A percentile compares a stretch with the other conserved stretches of the same genome.
Conservation (phyloP, 139 green algal species). For the Chlorella sorokiniana region DNA sequence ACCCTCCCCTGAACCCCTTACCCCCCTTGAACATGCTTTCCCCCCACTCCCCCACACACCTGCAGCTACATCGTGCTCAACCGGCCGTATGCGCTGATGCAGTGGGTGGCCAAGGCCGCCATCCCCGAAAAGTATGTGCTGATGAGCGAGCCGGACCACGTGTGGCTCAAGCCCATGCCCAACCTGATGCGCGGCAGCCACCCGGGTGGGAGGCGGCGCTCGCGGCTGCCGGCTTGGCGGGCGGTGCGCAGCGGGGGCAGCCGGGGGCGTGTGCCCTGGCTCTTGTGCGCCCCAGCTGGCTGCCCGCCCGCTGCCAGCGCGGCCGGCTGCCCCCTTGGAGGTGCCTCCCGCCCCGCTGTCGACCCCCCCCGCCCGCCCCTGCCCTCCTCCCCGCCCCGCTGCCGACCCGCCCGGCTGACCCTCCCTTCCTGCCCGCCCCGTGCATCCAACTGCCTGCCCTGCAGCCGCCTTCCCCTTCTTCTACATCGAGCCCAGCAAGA, state of each 20-base stretch:
- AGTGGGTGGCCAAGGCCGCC: slow-evolving; percentile 78
- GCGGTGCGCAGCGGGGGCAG: too few relatives aligned
- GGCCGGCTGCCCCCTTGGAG: too few relatives aligned
- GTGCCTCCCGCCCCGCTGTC: too few relatives aligned
- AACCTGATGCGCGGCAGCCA: slow-evolving; percentile 86
- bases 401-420: not conserved
- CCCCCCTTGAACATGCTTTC: not conserved
- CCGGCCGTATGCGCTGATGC: slow-evolving; percentile 91
- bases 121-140: slow-evolving; percentile 92
- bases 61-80: slow-evolving; percentile 94
- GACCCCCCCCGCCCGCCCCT: too few relatives aligned
- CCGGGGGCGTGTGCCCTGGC: too few relatives aligned
- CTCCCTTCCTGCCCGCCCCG: not conserved
- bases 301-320: too few relatives aligned
- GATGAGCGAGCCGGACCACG: slow-evolving; percentile 97
- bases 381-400: too few relatives aligned
- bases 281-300: too few relatives aligned
- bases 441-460: too few relatives aligned
- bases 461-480: slow-evolving; percentile 96
- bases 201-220: not conserved
- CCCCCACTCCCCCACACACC: not conserved
- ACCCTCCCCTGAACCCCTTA: not conserved
- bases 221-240: too few relatives aligned
- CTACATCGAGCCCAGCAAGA: slow-evolving; percentile 90
- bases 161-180: slow-evolving; percentile 91